Percentiles rank a stretch among this genome's conserved stretches.
phyloP scores from a whole-genome alignment of 129 eudicot genomes.

The Mikania micrantha region DNA sequence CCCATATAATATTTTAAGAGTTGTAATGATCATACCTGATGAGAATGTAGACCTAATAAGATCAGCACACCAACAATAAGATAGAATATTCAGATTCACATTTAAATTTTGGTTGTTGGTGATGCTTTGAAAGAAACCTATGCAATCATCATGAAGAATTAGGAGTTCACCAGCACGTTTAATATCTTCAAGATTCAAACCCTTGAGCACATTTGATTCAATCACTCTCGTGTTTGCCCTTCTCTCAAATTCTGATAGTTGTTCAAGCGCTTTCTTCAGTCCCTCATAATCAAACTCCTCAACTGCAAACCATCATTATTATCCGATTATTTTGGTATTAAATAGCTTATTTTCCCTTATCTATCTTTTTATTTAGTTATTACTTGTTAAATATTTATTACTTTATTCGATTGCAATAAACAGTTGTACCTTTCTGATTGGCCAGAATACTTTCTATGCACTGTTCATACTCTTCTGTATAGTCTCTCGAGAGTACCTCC shows the following conservation, averaged over 20 bases:
- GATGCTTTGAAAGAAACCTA: slow-evolving; percentile 54
- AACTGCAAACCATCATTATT: slow-evolving; percentile 33
- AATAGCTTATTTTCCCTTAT: background rate
- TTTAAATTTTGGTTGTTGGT: slow-evolving; percentile 45
- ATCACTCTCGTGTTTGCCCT: slow-evolving; percentile 77
- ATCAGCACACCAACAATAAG: slow-evolving; percentile 97
- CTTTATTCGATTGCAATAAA: background rate
- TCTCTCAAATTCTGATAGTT: slow-evolving; percentile 63
- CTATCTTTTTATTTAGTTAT: background rate
- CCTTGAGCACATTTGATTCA: slow-evolving; percentile 78
- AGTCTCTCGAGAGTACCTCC: slow-evolving; percentile 52
- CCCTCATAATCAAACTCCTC: slow-evolving; percentile 46
- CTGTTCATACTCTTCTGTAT: slow-evolving; percentile 81
- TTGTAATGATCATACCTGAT: slow-evolving; percentile 47
- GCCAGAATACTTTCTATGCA: slow-evolving; percentile 63
- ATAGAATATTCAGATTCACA: slow-evolving; percentile 59
- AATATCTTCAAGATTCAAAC: slow-evolving; percentile 77
- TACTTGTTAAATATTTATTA: no score
- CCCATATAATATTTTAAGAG: background rate
- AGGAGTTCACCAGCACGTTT: slow-evolving; percentile 85
- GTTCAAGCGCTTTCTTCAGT: slow-evolving; percentile 56
- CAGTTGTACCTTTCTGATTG: slow-evolving; percentile 41
- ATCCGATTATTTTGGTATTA: background rate
- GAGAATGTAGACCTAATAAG: slow-evolving; percentile 80
- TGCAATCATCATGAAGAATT: slow-evolving; percentile 75